These are phyloP conservation scores for Ilex paraguariensis DNA, from an alignment of 305 asterid species.

Conservation along the genomic window DNA sequence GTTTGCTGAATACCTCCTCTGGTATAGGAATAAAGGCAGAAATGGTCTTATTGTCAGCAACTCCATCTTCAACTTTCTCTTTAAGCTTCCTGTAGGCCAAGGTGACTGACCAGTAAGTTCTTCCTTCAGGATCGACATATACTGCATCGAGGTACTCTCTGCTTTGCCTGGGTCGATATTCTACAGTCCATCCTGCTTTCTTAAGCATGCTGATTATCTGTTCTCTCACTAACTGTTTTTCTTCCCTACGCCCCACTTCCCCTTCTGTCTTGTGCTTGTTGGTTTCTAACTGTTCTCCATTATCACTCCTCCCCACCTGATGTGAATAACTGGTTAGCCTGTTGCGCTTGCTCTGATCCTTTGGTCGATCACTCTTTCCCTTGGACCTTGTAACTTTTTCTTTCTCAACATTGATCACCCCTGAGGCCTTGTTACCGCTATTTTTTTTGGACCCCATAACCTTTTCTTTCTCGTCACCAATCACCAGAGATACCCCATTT, in stretches of 20 bases:
- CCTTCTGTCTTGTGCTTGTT: conserved; percentile 4
- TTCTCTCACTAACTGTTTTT: conserved; percentile 67
- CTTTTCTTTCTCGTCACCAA: background rate
- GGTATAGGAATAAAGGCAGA: conserved; percentile 64
- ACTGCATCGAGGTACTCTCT: conserved; percentile 79
- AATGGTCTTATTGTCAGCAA: conserved; percentile 41
- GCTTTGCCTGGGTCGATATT: conserved; percentile 58
- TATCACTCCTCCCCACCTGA: background rate
- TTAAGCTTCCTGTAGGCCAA: conserved; percentile 73
- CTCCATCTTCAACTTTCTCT: conserved; percentile 60
- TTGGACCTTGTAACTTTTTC: background rate
- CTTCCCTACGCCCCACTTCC: conserved; percentile 54
- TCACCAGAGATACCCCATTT: background rate
- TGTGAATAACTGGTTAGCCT: background rate
- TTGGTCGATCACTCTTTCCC: background rate
- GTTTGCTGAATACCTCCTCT: conserved; percentile 49
- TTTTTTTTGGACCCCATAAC: background rate
- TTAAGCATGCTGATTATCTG: conserved; percentile 54
- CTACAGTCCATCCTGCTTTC: conserved; percentile 84
- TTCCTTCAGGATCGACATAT: conserved; percentile 63
- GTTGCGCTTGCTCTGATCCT: background rate
- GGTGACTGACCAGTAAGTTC: conserved; percentile 80
- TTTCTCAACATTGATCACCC: background rate
- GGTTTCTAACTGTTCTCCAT: background rate
- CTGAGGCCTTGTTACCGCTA: background rate